These are phyloP conservation scores for Scutellaria galericulata DNA, from an alignment of 257 asterid species.

Conservation along the genomic window DNA sequence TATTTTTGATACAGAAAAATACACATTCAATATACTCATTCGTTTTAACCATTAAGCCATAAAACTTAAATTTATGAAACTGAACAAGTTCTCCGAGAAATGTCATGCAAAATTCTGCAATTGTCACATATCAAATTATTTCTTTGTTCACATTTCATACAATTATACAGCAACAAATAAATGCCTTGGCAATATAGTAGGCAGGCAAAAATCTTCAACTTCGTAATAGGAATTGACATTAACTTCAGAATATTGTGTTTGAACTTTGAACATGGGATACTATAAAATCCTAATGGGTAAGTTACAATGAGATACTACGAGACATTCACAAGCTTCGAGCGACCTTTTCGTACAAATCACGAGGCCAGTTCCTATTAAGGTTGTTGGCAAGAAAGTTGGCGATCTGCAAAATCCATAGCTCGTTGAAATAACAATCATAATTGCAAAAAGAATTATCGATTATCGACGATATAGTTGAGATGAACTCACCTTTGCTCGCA, in stretches of 20 bases:
- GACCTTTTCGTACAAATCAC: constrained; percentile 85
- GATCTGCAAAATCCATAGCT: constrained; percentile 58
- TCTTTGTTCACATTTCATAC: neutral
- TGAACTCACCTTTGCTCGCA: constrained; percentile 75
- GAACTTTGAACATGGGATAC: constrained; percentile 27
- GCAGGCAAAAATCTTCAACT: neutral
- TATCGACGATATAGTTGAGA: neutral
- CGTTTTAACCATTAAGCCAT: too few relatives aligned
- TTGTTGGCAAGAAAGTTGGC: constrained; percentile 91
- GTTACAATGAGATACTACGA: constrained; percentile 18
- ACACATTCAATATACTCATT: too few relatives aligned
- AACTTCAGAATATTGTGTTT: constrained; percentile 3
- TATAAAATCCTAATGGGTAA: constrained; percentile 25
- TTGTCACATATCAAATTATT: too few relatives aligned
- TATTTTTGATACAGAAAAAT: too few relatives aligned
- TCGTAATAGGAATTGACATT: neutral
- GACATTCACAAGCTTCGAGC: constrained; percentile 74
- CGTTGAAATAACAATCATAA: neutral
- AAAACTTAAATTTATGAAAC: too few relatives aligned
- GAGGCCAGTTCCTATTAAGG: constrained; percentile 87
- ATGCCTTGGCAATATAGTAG: too few relatives aligned
- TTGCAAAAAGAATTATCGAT: neutral
- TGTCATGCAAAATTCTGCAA: too few relatives aligned
- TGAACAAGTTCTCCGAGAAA: too few relatives aligned
- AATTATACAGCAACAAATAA: neutral